Conservation (phyloP, 352 stramenopile genomes). For the Pythium volutum region DNA sequence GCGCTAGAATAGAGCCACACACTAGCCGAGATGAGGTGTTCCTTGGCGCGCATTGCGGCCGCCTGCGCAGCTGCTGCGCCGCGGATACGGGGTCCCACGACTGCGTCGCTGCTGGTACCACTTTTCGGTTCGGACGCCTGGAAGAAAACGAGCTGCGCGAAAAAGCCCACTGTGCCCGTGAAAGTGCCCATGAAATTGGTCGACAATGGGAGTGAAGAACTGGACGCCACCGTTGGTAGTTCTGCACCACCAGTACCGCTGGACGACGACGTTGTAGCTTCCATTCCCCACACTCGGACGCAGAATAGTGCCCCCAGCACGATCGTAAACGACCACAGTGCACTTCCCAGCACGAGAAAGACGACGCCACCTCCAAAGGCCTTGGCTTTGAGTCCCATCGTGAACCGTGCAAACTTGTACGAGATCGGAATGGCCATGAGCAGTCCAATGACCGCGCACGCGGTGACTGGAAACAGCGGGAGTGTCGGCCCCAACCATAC, state of each 20-base stretch:
- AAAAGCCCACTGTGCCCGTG: conserved; percentile 43
- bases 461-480: conserved; percentile 43
- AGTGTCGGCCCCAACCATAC: conserved; percentile 40
- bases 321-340: conserved; percentile 59
- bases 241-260: neutral
- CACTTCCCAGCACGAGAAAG: conserved; percentile 46
- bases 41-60: conserved; percentile 14
- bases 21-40: conserved; percentile 19
- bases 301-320: conserved; percentile 45
- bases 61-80: conserved; percentile 6
- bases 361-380: conserved; percentile 41
- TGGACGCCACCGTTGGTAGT: neutral
- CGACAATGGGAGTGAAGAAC: neutral
- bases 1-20: conserved; percentile 24
- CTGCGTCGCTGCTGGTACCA: neutral
- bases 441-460: conserved; percentile 44
- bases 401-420: conserved; percentile 39
- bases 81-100: neutral
- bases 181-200: conserved; percentile 48
- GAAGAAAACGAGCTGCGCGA: conserved; percentile 45
- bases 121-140: conserved; percentile 28
- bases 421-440: conserved; percentile 51
- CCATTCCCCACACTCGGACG: conserved; percentile 36
- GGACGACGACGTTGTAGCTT: conserved; percentile 10
- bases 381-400: conserved; percentile 31